Evolutionary conservation across 129 eudicot species (phyloP).

Genomic region (Flaveria linearis): DNA sequence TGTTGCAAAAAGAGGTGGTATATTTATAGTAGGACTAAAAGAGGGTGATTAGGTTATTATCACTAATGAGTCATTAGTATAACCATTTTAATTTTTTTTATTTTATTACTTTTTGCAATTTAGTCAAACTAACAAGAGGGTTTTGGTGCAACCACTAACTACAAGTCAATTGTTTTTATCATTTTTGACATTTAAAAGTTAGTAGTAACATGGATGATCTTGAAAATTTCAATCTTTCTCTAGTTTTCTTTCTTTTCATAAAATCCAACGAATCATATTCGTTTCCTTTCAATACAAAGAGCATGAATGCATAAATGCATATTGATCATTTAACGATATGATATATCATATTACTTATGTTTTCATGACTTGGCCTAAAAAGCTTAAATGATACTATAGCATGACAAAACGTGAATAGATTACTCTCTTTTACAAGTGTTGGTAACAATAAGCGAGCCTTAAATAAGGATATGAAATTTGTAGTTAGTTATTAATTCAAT

Average conservation of each 20-base stretch:
- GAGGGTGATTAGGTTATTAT: slow-evolving; percentile 25
- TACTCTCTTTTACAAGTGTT: too few species aligned
- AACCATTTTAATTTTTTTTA: neutral
- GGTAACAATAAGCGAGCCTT: too few species aligned
- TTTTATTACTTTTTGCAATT: slow-evolving; percentile 19
- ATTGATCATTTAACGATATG: neutral
- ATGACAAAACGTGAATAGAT: too few species aligned
- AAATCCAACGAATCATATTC: neutral
- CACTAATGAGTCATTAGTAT: slow-evolving; percentile 16
- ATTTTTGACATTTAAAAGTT: slow-evolving; percentile 19
- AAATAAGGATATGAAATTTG: too few species aligned
- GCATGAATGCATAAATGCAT: neutral
- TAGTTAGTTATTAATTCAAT: too few species aligned
- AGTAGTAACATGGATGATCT: neutral
- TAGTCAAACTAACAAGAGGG: slow-evolving; percentile 38
- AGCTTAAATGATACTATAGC: too few species aligned
- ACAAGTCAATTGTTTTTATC: slow-evolving; percentile 26
- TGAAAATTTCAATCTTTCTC: neutral
- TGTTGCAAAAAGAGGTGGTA: slow-evolving; percentile 1
- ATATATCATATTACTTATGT: too few species aligned
- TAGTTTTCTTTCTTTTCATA: neutral
- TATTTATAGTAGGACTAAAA: slow-evolving; percentile 10
- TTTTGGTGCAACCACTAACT: slow-evolving; percentile 45
- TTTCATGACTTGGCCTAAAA: neutral
- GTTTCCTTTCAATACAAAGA: neutral